phyloP scores from a whole-genome alignment of 2,329 filamentous ascomycete genomes.

The Xylariaceae sp. region DNA sequence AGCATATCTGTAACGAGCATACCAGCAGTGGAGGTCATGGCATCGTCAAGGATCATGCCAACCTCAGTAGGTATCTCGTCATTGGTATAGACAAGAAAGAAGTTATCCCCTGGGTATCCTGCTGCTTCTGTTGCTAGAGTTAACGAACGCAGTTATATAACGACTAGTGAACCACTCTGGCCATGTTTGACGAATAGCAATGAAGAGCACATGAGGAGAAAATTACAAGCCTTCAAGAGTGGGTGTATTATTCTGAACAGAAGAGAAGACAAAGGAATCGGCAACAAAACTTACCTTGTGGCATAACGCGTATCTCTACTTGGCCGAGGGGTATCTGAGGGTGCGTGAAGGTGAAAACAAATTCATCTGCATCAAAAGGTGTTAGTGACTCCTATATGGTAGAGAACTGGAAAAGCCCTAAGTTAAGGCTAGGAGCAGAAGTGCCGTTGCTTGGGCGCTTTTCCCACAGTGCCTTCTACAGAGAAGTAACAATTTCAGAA shows the following conservation, averaged over 20 bases:
- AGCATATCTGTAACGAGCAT: conserved; percentile 34
- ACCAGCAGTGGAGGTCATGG: conserved; percentile 27
- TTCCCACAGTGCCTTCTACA: not conserved
- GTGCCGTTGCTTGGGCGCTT: not conserved
- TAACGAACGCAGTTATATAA: not conserved
- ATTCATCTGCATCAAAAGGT: conserved; percentile 54
- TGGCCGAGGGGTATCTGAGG: conserved; percentile 29
- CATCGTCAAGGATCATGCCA: conserved; percentile 31
- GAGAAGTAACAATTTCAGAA: not conserved
- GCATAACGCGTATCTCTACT: conserved; percentile 47
- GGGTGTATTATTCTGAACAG: not conserved
- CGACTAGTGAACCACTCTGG: no score
- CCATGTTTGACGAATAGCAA: no score
- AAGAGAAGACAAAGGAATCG: not conserved
- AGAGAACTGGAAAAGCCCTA: not conserved
- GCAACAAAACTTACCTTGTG: conserved; percentile 39
- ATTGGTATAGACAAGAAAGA: conserved; percentile 36
- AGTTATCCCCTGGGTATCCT: conserved; percentile 33
- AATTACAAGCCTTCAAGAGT: no score
- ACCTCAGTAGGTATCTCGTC: conserved; percentile 30
- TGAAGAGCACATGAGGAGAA: no score
- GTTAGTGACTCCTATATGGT: not conserved
- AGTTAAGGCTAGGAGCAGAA: not conserved
- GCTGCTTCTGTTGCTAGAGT: conserved; percentile 21
- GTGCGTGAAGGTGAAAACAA: conserved; percentile 64